Base-by-base conservation (phyloP, 2,329 filamentous ascomycete species). In the Elsinoe batatas region DNA sequence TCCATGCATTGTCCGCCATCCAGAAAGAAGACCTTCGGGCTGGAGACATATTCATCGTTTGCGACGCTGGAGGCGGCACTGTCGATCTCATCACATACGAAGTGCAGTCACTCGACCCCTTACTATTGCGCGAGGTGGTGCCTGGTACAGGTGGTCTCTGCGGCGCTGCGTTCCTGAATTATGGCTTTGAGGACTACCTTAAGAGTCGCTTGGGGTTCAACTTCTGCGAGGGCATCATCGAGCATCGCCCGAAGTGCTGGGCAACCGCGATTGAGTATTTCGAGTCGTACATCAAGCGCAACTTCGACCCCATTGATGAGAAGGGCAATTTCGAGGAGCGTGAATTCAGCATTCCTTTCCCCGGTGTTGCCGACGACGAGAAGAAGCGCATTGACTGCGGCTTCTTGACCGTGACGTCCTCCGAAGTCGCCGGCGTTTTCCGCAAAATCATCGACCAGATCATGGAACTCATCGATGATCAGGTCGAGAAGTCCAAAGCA, bases 251-350 rank as follows among this genome's bases (percentile, higher is more conserved):
- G 2, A 89, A 87, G 69, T 88, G 84, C 1, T 91, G 87, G 85
- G 86, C 72, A 56, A 75, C 75, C 72, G 87, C 83, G 1, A 73
- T 91, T 51, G 79, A 82, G 56, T 90, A 89, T 65, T 91, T 89
- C 68, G 87, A 91, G 64, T 86, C 91, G 65, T 90, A 88, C 65
- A 86, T 91, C 12, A 91, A 91, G 71, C 79, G 87, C 12, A 91
- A 89, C 64, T 91, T 91, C 66, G 84, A 87, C 65, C 46, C 26
- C 10, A 17, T 7, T 26, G 37, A 40, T 46, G 46, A 33, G 10
- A 84, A 87, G 63, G 85, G 88, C 46, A 86, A 88, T 64, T 80
- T 87, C 60, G 78, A 83, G 51, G 63, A 63, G 51, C 59, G 44
- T 20, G 87, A 91, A 65, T 80, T 90, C 58, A 30, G 89, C 89